phyloP scores from a whole-genome alignment of 768 basidiomycete genomes.

The Zangia roseola region DNA sequence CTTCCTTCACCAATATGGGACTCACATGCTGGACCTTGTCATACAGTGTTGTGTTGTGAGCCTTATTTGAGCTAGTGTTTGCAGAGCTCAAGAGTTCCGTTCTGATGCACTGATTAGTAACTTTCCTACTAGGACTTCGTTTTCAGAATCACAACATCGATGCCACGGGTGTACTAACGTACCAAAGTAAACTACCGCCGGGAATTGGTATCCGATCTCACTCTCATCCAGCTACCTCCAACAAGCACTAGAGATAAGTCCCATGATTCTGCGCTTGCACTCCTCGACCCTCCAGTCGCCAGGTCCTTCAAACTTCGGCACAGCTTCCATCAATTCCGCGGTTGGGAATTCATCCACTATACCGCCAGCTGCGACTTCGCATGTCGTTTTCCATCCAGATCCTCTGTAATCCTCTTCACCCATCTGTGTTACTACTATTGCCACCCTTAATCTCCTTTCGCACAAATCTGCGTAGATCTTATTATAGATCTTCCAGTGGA shows the following conservation, averaged over 20 bases:
- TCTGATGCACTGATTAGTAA: neutral
- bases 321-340: slow-evolving; percentile 15
- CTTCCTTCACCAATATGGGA: too few species aligned
- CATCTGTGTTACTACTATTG: slow-evolving; percentile 17
- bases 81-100: neutral
- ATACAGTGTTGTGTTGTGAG: too few species aligned
- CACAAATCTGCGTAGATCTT: slow-evolving; percentile 18
- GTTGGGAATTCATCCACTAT: slow-evolving; percentile 14
- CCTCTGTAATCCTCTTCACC: slow-evolving; percentile 4
- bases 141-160: slow-evolving; percentile 1
- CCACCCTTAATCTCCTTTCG: slow-evolving; percentile 8
- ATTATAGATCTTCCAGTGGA: slow-evolving; percentile 22
- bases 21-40: too few species aligned
- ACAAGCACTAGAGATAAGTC: slow-evolving; percentile 18
- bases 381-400: slow-evolving; percentile 18
- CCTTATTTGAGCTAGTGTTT: too few species aligned
- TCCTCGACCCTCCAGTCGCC: slow-evolving; percentile 13
- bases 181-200: too few species aligned
- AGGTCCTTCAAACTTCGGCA: slow-evolving; percentile 14
- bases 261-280: slow-evolving; percentile 22
- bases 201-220: too few species aligned
- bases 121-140: neutral
- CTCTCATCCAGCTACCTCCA: neutral
- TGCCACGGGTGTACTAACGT: too few species aligned
- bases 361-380: slow-evolving; percentile 4